These are phyloP conservation scores for Lepidopterella palustris DNA, from an alignment of 495 filamentous ascomycete genomes.

Conservation along the genomic window DNA sequence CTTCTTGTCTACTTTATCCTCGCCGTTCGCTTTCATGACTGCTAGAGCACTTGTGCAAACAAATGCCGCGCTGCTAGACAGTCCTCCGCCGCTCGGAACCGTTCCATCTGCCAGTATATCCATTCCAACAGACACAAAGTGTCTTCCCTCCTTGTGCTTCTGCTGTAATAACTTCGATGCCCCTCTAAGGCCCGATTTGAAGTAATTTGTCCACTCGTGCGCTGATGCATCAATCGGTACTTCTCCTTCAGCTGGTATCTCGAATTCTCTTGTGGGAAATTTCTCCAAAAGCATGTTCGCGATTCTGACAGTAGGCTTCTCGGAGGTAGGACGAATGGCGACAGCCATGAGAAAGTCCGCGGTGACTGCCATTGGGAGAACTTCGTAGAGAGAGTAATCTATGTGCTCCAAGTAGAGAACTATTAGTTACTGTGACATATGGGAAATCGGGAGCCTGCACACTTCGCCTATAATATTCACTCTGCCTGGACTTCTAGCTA, in stretches of 20 bases:
- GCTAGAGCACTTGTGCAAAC: constrained; percentile 86
- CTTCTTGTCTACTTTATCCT: constrained; percentile 73
- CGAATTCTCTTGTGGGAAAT: constrained; percentile 72
- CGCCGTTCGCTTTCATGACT: constrained; percentile 79
- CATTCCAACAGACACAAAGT: constrained; percentile 68
- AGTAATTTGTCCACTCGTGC: constrained; percentile 96
- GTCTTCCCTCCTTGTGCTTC: constrained; percentile 45
- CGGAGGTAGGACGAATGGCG: constrained; percentile 46
- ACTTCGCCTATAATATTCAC: constrained; percentile 96
- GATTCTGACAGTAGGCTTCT: constrained; percentile 53
- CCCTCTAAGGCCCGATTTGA: constrained; percentile 82
- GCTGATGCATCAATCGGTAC: constrained; percentile 37
- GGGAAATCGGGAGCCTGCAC: constrained; percentile 1
- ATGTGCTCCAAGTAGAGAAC: constrained; percentile 54
- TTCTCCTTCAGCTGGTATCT: constrained; percentile 48
- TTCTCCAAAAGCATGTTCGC: constrained; percentile 71
- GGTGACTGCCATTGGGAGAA: constrained; percentile 89
- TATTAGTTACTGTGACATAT: constrained; percentile 3
- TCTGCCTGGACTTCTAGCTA: constrained; percentile 82
- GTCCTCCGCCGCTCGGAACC: constrained; percentile 83
- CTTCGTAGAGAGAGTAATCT: constrained; percentile 94
- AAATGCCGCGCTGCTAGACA: constrained; percentile 92
- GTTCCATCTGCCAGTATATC: constrained; percentile 84
- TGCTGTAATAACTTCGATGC: constrained; percentile 72
- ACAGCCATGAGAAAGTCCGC: constrained; percentile 88